phyloP scores from a whole-genome alignment of 164 flowering plant genomes.

The Kingdonia uniflora region DNA sequence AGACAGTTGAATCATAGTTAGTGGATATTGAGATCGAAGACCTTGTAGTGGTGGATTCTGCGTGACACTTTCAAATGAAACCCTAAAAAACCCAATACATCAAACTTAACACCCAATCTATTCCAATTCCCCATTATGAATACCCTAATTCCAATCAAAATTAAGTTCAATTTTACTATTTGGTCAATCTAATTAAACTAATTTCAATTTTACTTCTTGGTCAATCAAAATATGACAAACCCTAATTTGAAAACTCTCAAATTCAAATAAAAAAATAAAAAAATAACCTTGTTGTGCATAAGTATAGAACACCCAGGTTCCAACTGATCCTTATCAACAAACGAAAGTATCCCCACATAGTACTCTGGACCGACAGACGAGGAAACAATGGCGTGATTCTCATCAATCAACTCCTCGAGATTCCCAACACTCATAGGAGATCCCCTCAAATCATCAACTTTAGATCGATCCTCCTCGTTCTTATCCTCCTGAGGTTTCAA shows the following conservation, averaged over 20 bases:
- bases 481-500: conserved; percentile 32
- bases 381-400: conserved; percentile 33
- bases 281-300: conserved; percentile 29
- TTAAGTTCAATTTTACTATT: too few relatives aligned
- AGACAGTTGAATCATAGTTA: too few relatives aligned
- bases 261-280: background rate
- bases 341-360: conserved; percentile 25
- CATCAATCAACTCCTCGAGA: conserved; percentile 31
- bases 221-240: too few relatives aligned
- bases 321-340: conserved; percentile 36
- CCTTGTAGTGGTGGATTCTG: too few relatives aligned
- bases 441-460: conserved; percentile 29
- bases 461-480: conserved; percentile 32
- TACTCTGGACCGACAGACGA: conserved; percentile 34
- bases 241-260: conserved; percentile 5
- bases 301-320: conserved; percentile 35
- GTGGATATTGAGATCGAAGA: too few relatives aligned
- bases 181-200: too few relatives aligned
- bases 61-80: too few relatives aligned
- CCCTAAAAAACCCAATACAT: too few relatives aligned
- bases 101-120: too few relatives aligned
- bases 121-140: too few relatives aligned
- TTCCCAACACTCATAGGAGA: conserved; percentile 31
- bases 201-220: too few relatives aligned
- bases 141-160: too few relatives aligned